Conservation (phyloP, 768 basidiomycete genomes). For the Megacollybia marginata region DNA sequence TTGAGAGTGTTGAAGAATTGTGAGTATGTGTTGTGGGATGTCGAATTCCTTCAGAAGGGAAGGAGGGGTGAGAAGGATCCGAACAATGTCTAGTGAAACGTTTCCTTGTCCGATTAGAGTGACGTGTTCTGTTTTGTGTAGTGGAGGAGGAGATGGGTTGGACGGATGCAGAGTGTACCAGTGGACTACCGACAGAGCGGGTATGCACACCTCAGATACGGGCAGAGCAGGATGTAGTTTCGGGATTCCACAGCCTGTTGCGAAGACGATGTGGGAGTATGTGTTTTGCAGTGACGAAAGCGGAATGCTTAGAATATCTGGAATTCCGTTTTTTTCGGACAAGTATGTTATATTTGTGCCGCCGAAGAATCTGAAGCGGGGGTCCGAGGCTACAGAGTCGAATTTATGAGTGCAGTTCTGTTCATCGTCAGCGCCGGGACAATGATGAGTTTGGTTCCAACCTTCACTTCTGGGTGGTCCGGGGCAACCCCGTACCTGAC, state of each 20-base stretch:
- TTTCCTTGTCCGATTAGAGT: slow-evolving; percentile 92
- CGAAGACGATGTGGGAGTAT: slow-evolving; percentile 84
- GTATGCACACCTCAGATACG: slow-evolving; percentile 43
- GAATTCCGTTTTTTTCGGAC: slow-evolving; percentile 15
- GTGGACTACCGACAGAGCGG: slow-evolving; percentile 81
- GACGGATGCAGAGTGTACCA: slow-evolving; percentile 96
- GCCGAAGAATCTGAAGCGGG: slow-evolving; percentile 1
- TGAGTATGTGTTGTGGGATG: slow-evolving; percentile 68
- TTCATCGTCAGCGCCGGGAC: not conserved
- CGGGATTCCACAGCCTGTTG: slow-evolving; percentile 76
- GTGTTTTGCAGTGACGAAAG: slow-evolving; percentile 52
- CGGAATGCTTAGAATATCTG: slow-evolving; percentile 30
- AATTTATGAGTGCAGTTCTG: slow-evolving; percentile 98
- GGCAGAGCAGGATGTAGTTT: slow-evolving; percentile 47
- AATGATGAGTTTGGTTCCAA: not conserved
- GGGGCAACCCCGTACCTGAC: slow-evolving; percentile 96
- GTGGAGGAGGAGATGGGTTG: slow-evolving; percentile 47
- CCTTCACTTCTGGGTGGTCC: slow-evolving; percentile 99
- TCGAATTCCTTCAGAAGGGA: slow-evolving; percentile 63
- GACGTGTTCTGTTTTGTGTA: slow-evolving; percentile 62
- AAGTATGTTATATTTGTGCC: not conserved
- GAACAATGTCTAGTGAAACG: slow-evolving; percentile 87
- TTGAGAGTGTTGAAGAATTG: slow-evolving; percentile 49
- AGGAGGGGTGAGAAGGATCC: slow-evolving; percentile 76
- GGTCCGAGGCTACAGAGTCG: slow-evolving; percentile 28